Evolutionary conservation across 2,329 filamentous ascomycete species (phyloP).

Genomic region (Elsinoe ampelina): DNA sequence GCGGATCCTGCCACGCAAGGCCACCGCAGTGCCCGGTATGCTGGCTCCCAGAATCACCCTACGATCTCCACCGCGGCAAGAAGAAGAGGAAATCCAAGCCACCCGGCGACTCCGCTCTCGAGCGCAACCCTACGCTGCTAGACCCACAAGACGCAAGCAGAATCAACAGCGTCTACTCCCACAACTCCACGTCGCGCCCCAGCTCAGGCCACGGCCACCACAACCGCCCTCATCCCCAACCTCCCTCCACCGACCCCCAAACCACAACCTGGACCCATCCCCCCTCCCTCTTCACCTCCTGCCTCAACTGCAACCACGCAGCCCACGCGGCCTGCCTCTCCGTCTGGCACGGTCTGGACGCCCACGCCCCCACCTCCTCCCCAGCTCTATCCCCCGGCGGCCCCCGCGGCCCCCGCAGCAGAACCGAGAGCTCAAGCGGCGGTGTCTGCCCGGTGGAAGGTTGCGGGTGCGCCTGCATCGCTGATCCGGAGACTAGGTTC

Average conservation of each 20-base stretch:
- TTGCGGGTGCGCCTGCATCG: conserved; percentile 8
- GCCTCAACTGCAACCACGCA: conserved; percentile 52
- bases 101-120: conserved; percentile 1
- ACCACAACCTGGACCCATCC: conserved; percentile 15
- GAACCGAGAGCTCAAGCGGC: conserved; percentile 20
- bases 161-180: conserved; percentile 1
- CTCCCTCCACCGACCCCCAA: background rate
- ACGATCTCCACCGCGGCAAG: conserved; percentile 25
- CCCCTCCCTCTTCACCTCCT: conserved; percentile 45
- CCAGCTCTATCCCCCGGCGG: background rate
- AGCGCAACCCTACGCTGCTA: background rate
- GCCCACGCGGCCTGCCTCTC: conserved; percentile 50
- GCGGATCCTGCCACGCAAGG: conserved; percentile 40
- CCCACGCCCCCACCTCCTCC: conserved; percentile 17
- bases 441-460: conserved; percentile 5
- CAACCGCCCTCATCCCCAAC: background rate
- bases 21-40: conserved; percentile 36
- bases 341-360: conserved; percentile 43
- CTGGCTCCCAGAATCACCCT: conserved; percentile 36
- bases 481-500: conserved; percentile 28
- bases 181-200: background rate
- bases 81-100: conserved; percentile 19
- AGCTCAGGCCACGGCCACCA: background rate
- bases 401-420: conserved; percentile 14
- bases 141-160: conserved; percentile 1